Percentiles rank a stretch among this genome's conserved stretches.
These are phyloP conservation scores for Mucor indicus DNA, from an alignment of 371 early-diverging fungal genomes.

Conservation along the genomic window DNA sequence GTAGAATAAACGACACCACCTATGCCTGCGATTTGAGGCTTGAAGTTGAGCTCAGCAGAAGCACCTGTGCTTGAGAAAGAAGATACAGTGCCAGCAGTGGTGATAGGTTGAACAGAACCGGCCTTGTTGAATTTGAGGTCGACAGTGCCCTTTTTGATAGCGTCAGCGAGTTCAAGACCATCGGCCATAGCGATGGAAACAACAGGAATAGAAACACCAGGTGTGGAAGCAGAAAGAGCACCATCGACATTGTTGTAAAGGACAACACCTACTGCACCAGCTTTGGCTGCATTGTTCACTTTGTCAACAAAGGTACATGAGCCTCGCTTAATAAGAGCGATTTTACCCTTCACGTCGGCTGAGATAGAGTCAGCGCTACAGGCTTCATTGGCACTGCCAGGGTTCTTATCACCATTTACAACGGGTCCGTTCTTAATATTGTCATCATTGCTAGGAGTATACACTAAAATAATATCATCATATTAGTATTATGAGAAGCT, in stretches of 20 bases:
- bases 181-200: conserved; percentile 26
- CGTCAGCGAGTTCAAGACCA: conserved; percentile 21
- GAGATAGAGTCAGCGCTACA: conserved; percentile 16
- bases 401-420: conserved; percentile 11
- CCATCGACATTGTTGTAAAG: conserved; percentile 39
- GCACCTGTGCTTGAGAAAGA: conserved; percentile 42
- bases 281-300: conserved; percentile 34
- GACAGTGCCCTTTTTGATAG: conserved; percentile 13
- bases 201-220: conserved; percentile 26
- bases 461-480: background rate
- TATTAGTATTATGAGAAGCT: background rate
- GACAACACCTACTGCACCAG: conserved; percentile 53
- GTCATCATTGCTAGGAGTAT: conserved; percentile 4
- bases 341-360: conserved; percentile 35
- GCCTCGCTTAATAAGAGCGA: conserved; percentile 53
- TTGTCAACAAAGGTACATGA: conserved; percentile 53
- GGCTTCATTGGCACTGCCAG: conserved; percentile 15
- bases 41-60: conserved; percentile 27
- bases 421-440: conserved; percentile 1
- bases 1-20: conserved; percentile 72
- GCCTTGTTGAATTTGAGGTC: conserved; percentile 8
- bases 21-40: conserved; percentile 62
- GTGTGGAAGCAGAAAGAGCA: conserved; percentile 12
- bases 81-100: conserved; percentile 34
- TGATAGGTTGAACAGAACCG: conserved; percentile 10